Evolutionary conservation across 1,284 basidiomycete genomes (phyloP), one percentile per base, ranked within the genome.

Genomic region (Ustilago loliicola): DNA sequence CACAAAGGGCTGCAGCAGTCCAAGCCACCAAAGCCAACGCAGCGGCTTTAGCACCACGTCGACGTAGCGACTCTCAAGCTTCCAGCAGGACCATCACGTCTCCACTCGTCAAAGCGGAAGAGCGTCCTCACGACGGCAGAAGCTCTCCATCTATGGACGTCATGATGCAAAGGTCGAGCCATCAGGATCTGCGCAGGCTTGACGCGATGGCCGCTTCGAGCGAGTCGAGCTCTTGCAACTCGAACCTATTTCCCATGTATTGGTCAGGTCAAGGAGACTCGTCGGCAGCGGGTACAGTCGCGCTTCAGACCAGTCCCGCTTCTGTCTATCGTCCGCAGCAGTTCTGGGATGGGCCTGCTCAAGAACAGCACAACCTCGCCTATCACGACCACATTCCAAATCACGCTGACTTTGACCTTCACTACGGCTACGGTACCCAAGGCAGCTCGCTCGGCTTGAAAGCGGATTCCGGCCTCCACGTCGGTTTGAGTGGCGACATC

Each of bases 1-100:
- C 74, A 19, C 74, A 77, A 47, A 40, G 74, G 38, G 74, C 74
- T 25, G 74, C 74, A 17, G 69, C 74, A 13, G 54, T 60, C n/a
- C 69, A 72, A 64, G 74, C 74, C 7, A 65, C 29, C 52, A 67
- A 62, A 29, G 74, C 69, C 32, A 77, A 68, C 61, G 55, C 54
- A 17, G 62, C 62, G 4, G 52, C 56, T 10, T 48, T 72, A 13
- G 57, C 74, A 4, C 51, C 74, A 3, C 69, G 69, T 30, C 57
- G 64, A 36, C 68, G 69, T 19, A 72, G 61, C 62, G 68, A 67
- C 40, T 68, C 69, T 25, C 68, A 66, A 42, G 48, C 69, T 3
- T 62, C 66, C 17, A 66, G 48, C 60, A 63, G 59, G 47, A 69
- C 74, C 27, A 51, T 69, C 65, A 72, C 68, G 1, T 65, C 74